phyloP scores from a whole-genome alignment of 2,329 filamentous ascomycete genomes.

The Exserohilum turcica region DNA sequence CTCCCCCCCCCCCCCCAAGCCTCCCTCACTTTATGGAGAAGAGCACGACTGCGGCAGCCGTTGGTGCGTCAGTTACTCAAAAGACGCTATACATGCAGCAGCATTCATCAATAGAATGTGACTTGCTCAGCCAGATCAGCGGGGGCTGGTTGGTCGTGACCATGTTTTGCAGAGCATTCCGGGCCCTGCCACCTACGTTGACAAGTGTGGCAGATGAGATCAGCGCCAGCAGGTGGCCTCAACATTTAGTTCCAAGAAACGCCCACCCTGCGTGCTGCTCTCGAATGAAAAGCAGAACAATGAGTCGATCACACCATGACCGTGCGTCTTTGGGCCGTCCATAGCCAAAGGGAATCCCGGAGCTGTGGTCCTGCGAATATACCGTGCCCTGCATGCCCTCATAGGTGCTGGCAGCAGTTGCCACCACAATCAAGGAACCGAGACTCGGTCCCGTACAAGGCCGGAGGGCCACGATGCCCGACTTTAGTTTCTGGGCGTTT shows the following conservation, averaged over 20 bases:
- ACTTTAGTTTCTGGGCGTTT: conserved; percentile 2
- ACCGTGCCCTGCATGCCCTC: not conserved
- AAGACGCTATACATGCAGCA: no score
- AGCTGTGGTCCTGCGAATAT: conserved; percentile 20
- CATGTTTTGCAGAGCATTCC: no score
- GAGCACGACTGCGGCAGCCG: conserved; percentile 14
- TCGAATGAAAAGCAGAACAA: no score
- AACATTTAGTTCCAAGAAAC: no score
- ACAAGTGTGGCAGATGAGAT: no score
- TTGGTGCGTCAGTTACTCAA: conserved; percentile 16
- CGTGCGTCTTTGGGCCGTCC: not conserved
- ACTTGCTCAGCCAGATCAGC: no score
- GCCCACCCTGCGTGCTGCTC: no score
- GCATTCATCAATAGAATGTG: no score
- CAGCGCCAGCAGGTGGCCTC: no score
- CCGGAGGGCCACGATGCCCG: not conserved
- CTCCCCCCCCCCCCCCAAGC: no score
- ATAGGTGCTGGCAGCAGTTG: not conserved
- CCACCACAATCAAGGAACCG: not conserved
- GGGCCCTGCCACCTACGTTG: no score
- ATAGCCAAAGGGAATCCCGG: conserved; percentile 16
- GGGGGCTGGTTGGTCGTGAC: no score
- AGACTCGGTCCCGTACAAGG: not conserved
- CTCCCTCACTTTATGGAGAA: conserved; percentile 2
- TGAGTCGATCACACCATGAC: not conserved